phyloP scores from a whole-genome alignment of 805 yeast genomes.

The Candida oleophila region DNA sequence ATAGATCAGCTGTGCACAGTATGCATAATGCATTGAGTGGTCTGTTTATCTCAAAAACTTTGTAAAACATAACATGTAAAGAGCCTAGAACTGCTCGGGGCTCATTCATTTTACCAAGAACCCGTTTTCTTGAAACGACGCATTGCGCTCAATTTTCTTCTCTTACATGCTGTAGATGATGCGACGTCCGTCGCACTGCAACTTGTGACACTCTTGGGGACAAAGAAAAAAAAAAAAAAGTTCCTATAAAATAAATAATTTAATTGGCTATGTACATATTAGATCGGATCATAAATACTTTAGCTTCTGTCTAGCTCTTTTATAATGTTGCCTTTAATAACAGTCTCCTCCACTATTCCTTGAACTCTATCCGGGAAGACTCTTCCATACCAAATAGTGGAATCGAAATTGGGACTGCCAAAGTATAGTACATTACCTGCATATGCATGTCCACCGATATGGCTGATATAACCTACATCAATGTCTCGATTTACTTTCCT shows the following conservation, averaged over 20 bases:
- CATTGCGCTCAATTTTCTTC: background rate
- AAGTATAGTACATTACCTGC: slow-evolving; percentile 78
- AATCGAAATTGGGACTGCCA: slow-evolving; percentile 22
- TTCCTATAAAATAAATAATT: too few species aligned
- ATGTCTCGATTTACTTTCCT: slow-evolving; percentile 28
- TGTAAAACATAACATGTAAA: too few species aligned
- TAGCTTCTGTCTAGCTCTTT: slow-evolving; percentile 56
- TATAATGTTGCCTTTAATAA: slow-evolving; percentile 49
- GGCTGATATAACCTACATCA: slow-evolving; percentile 61
- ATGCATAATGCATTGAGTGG: too few species aligned
- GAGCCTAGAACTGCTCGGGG: too few species aligned
- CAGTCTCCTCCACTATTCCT: slow-evolving; percentile 58
- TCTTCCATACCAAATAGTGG: slow-evolving; percentile 74
- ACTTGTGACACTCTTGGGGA: too few species aligned
- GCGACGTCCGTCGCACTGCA: background rate
- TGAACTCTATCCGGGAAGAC: slow-evolving; percentile 67
- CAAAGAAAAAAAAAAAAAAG: too few species aligned
- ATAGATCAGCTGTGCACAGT: too few species aligned
- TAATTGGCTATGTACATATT: too few species aligned
- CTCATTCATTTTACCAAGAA: too few species aligned
- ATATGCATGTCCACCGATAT: slow-evolving; percentile 82
- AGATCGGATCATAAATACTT: too few species aligned
- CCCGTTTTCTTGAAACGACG: too few species aligned
- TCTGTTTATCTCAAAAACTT: too few species aligned
- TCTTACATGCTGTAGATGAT: background rate